Evolutionary conservation across 2,329 filamentous ascomycete genomes (phyloP), one percentile per base, ranked within the genome.

Genomic region (Golovinomyces cichoracearum): DNA sequence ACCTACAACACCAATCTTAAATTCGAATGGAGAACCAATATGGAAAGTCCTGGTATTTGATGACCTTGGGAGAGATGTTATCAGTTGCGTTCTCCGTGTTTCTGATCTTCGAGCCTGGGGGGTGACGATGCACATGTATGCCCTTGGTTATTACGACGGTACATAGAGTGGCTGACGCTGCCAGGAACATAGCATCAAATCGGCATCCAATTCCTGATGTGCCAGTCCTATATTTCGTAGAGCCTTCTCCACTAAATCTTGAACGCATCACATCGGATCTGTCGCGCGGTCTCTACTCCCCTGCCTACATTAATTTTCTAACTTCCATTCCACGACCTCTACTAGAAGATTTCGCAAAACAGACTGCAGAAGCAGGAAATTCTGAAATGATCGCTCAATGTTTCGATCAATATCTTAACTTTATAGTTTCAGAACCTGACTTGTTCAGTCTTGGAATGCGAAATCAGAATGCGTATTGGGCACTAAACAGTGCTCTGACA

Each of bases 31-130:
- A 53, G 83, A 93, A 58, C 86, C 88, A 0, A 86, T 94, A 66
- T 95, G 88, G 88, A 95, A 95, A 64, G 83, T 95, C 5, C 69
- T 98, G 48, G 84, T 98, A 9, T 95, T 98, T 61, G 92, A 98
- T 64, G 81, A 88, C 56, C 63, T 78, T 3, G 90, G 88, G 45
- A 74, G 86, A 62, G 86, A 95, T 72, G 83, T 98, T 51, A 94
- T 98, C 59, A 94, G 85, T 67, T 94, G 86, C 59, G 86, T 98
- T 2, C 69, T 98, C 54, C 74, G 86, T 51, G 90, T 98, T 53
- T 93, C 85, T 60, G 90, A 98, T 65, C 68, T 98, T 60, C 73
- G 92, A 53, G 75, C 80, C 52, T 85, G 90, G 75, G 90, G 92
- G n/a, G 82, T 95, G 48, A 95, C 85, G 35, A 90, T 93, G 71